Percentiles rank a stretch among this genome's conserved stretches.
Evolutionary conservation across 2,329 filamentous ascomycete species (phyloP).

Genomic region (Beauveria sp.): DNA sequence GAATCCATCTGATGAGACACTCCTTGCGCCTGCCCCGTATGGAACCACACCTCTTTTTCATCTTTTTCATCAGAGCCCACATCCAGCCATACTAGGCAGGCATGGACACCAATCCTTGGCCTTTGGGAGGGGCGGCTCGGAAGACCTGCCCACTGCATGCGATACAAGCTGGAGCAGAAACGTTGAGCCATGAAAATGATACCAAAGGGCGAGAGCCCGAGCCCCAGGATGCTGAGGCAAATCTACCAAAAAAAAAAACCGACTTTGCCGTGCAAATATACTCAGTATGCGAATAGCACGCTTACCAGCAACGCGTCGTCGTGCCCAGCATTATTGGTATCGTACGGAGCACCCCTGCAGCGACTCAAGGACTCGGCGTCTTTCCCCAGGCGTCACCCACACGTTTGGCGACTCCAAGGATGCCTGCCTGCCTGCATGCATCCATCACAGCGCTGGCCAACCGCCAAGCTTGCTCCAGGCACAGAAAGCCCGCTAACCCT

Average conservation of each 20-base stretch:
- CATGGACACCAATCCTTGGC: slow-evolving; percentile 14
- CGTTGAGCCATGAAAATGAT: background rate
- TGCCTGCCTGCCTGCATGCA: slow-evolving; percentile 9
- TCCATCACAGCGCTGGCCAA: slow-evolving; percentile 19
- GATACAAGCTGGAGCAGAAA: slow-evolving; percentile 8
- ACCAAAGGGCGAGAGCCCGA: background rate
- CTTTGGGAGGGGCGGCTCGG: slow-evolving; percentile 1
- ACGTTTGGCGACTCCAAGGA: slow-evolving; percentile 19
- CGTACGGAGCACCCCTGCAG: background rate
- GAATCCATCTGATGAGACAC: slow-evolving; percentile 28
- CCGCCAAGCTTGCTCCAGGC: slow-evolving; percentile 8
- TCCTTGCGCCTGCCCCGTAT: slow-evolving; percentile 23
- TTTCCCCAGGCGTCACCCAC: slow-evolving; percentile 22
- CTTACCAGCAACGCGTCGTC: background rate
- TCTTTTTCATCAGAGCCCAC: slow-evolving; percentile 19
- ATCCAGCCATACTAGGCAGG: slow-evolving; percentile 11
- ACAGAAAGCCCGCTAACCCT: background rate
- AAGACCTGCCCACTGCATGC: slow-evolving; percentile 10
- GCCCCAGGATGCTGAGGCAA: background rate
- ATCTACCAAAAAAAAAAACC: background rate
- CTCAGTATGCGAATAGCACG: background rate
- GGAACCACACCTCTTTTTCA: slow-evolving; percentile 16
- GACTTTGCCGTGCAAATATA: background rate
- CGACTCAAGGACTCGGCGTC: slow-evolving; percentile 12
- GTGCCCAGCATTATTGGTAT: background rate